These are phyloP conservation scores for Monosporozyma yasuniensis DNA, from an alignment of 805 yeast genomes.

Conservation along the genomic window DNA sequence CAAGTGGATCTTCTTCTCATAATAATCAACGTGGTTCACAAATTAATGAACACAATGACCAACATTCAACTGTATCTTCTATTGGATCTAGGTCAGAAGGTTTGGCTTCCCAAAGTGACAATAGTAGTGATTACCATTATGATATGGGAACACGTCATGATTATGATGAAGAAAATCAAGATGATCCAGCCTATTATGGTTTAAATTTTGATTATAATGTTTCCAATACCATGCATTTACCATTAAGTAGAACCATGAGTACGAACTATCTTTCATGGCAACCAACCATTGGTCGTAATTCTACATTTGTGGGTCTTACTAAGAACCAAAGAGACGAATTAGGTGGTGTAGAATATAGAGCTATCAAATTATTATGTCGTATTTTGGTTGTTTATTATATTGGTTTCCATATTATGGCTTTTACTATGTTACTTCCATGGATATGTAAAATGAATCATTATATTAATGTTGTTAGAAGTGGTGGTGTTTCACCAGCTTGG, in stretches of 20 bases:
- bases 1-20: background rate
- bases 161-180: constrained; percentile 4
- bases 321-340: constrained; percentile 84
- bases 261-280: constrained; percentile 76
- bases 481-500: constrained; percentile 75
- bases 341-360: constrained; percentile 95
- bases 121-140: constrained; percentile 9
- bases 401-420: constrained; percentile 59
- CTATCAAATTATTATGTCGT: constrained; percentile 65
- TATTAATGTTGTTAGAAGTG: constrained; percentile 34
- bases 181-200: constrained; percentile 17
- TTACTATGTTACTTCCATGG: constrained; percentile 55
- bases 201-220: constrained; percentile 20
- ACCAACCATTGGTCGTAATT: constrained; percentile 89
- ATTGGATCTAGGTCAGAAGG: background rate
- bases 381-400: constrained; percentile 60
- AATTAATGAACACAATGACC: background rate
- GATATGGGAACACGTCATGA: constrained; percentile 7
- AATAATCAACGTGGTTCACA: background rate
- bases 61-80: background rate
- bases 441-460: constrained; percentile 38
- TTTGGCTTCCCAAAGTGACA: constrained; percentile 6
- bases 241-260: constrained; percentile 34
- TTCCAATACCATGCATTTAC: constrained; percentile 5
- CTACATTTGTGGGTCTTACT: constrained; percentile 75